A percentile compares a stretch with the other conserved stretches of the same genome.
Conservation (phyloP, 164 flowering plant species). For the Berberis thunbergii region DNA sequence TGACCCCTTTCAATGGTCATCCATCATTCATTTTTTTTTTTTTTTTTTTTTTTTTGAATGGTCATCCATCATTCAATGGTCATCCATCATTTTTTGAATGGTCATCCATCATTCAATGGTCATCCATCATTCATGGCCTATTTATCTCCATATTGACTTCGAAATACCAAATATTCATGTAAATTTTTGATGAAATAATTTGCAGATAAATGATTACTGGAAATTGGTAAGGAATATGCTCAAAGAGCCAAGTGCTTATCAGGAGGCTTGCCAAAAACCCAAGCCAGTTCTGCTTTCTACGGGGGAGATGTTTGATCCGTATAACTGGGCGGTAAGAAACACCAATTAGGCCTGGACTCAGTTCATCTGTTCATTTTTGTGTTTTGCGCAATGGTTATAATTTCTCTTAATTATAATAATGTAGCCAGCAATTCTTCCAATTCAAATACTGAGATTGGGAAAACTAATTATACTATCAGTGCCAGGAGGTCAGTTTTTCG, state of each 20-base stretch:
- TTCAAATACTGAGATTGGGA: conserved; percentile 58
- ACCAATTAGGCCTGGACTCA: background rate
- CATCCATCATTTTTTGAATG: too few species aligned
- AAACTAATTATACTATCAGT: conserved; percentile 49
- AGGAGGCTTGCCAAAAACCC: conserved; percentile 47
- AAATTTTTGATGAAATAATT: background rate
- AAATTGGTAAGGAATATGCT: conserved; percentile 29
- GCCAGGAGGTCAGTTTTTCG: conserved; percentile 46
- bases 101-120: too few species aligned
- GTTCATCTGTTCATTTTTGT: background rate
- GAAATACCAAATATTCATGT: too few species aligned
- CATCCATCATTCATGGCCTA: too few species aligned
- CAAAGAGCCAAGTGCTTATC: conserved; percentile 41
- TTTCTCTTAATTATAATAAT: background rate
- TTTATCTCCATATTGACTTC: too few species aligned
- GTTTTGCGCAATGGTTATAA: background rate
- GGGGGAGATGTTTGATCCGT: conserved; percentile 62
- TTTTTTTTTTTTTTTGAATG: too few species aligned
- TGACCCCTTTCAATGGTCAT: too few species aligned
- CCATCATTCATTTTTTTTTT: too few species aligned
- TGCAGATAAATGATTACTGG: conserved; percentile 41
- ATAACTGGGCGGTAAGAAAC: conserved; percentile 57
- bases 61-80: too few species aligned
- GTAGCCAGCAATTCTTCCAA: conserved; percentile 65
- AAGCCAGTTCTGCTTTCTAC: conserved; percentile 42